A percentile compares a stretch with the other conserved stretches of the same genome.
phyloP scores from a whole-genome alignment of 805 yeast species.

The Hyphopichia homilentoma region DNA sequence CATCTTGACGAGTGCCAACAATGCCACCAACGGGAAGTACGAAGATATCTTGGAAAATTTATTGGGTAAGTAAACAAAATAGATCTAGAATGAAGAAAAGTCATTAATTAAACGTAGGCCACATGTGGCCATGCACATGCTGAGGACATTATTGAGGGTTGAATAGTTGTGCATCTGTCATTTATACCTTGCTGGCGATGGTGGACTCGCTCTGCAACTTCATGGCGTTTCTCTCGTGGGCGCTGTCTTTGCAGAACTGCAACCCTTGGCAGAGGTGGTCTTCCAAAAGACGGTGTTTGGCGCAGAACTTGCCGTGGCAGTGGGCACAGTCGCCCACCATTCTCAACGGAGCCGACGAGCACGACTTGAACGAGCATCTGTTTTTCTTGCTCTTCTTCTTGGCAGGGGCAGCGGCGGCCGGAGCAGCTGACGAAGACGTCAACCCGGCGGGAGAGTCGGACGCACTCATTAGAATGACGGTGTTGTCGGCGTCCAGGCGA shows the following conservation, averaged over 20 bases:
- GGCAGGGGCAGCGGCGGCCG: conserved; percentile 15
- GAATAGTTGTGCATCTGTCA: too few relatives aligned
- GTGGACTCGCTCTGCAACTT: conserved; percentile 84
- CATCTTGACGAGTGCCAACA: conserved; percentile 66
- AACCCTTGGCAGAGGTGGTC: conserved; percentile 79
- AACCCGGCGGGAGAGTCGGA: conserved; percentile 16
- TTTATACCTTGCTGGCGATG: conserved; percentile 62
- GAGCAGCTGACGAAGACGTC: conserved; percentile 13
- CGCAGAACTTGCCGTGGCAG: conserved; percentile 82
- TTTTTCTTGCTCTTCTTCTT: conserved; percentile 36
- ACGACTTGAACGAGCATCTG: conserved; percentile 51
- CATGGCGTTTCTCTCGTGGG: conserved; percentile 80
- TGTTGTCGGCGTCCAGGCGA: conserved; percentile 10
- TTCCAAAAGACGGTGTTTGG: conserved; percentile 82
- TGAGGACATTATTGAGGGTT: too few relatives aligned
- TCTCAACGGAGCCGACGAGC: conserved; percentile 61
- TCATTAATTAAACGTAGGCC: too few relatives aligned
- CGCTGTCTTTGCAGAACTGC: conserved; percentile 73
- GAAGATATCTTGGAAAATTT: conserved; percentile 60
- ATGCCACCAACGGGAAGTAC: conserved; percentile 74
- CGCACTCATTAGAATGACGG: conserved; percentile 27
- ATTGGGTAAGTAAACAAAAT: conserved; percentile 5
- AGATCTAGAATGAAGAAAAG: neutral
- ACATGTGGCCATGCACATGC: too few relatives aligned
- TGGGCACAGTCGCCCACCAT: conserved; percentile 81